Percentiles rank a stretch among this genome's conserved stretches.
Conservation (phyloP, 371 early-diverging fungal genomes). For the Parasitella parasitica region DNA sequence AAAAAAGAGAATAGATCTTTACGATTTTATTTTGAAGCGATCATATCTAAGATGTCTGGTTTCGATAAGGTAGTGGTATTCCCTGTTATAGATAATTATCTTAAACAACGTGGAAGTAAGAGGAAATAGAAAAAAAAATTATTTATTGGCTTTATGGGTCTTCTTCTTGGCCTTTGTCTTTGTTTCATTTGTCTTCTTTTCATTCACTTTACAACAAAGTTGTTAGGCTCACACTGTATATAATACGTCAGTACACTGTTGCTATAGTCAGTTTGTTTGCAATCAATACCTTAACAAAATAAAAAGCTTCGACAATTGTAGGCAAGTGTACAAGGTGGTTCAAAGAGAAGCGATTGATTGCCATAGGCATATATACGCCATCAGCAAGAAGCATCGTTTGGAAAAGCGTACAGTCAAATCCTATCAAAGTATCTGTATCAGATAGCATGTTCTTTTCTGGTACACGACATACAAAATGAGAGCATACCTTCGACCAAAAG, state of each 20-base stretch:
- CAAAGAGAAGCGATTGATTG: conserved; percentile 14
- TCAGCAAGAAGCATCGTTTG: conserved; percentile 18
- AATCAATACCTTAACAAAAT: conserved; percentile 20
- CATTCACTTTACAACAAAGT: conserved; percentile 13
- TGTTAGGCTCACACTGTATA: conserved; percentile 19
- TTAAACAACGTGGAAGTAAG: conserved; percentile 11
- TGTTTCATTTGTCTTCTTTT: conserved; percentile 9
- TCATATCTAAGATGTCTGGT: conserved; percentile 4
- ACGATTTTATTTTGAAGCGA: conserved; percentile 4
- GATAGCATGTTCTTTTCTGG: conserved; percentile 14
- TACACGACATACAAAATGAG: conserved; percentile 13
- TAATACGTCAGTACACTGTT: conserved; percentile 16
- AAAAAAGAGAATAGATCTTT: conserved; percentile 6
- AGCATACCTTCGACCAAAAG: neutral
- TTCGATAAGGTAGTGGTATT: conserved; percentile 1
- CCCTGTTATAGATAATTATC: neutral
- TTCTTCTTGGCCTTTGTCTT: conserved; percentile 14
- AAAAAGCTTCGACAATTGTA: conserved; percentile 15
- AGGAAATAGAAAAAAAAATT: conserved; percentile 13
- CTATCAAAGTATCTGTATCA: conserved; percentile 18
- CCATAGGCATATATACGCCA: conserved; percentile 21
- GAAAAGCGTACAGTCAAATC: conserved; percentile 13
- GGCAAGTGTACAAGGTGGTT: conserved; percentile 15
- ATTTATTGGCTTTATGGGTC: conserved; percentile 8
- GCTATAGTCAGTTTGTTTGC: conserved; percentile 14